Evolutionary conservation across 306 rosid genomes (phyloP), one percentile per base, ranked within the genome.

Genomic region (Cajanus cajan): DNA sequence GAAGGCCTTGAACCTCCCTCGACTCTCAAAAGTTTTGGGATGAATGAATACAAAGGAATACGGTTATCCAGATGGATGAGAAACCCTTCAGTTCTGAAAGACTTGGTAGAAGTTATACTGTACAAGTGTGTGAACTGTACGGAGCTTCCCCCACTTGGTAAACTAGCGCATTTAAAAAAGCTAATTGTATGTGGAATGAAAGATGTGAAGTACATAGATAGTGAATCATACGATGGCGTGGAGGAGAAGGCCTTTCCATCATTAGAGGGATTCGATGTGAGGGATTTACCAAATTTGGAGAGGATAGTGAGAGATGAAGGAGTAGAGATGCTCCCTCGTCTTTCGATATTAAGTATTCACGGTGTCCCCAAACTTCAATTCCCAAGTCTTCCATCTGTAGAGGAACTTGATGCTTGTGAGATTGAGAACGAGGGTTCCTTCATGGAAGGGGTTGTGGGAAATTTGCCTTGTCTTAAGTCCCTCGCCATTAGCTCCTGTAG

Each of bases 241-340:
- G 8, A n/a, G n/a, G n/a, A 33, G 69, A 51, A 54, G 68, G 59
- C 82, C 25, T 78, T 78, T 41, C 25, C 14, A 9, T 78, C 76
- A 0, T 78, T 78, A 59, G 22, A 78, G 13, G 0, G 7, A 16
- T 0, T 78, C 22, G 8, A 0, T 11, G 12, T 54, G 15, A 0
- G 0, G 0, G 0, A 3, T 0, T 52, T 78, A 12, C 82, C 82
- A 55, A 78, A 68, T 7, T 12, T 78, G 4, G 82, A 54, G 36
- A 39, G 65, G 34, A 16, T 75, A 10, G 4, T 73, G 54, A 10
- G 24, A 39, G 66, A 4, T 4, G 57, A 73, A 22, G 51, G 55
- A 40, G 54, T 73, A 15, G 69, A 58, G 1, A 57, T 73, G 68
- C 13, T 73, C 0, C 68, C 78, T 24, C 68, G 1, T 39, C 55